phyloP scores from a whole-genome alignment of 1,284 basidiomycete species.

The Fereydounia khargensis region DNA sequence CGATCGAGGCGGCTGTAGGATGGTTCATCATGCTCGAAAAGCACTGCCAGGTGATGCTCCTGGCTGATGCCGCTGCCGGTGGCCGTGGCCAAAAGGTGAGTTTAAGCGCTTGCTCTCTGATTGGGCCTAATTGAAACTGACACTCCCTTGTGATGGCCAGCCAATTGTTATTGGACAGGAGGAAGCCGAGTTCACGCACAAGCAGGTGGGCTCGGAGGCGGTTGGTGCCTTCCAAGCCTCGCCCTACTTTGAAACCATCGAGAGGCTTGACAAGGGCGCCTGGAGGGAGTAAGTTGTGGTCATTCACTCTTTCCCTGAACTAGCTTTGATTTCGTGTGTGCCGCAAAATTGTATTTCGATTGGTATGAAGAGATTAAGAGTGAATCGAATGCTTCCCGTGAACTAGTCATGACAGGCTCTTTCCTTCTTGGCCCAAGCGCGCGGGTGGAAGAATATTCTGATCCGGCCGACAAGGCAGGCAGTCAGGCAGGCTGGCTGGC shows the following conservation, averaged over 20 bases:
- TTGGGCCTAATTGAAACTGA: neutral
- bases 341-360: too few relatives aligned
- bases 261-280: slow-evolving; percentile 37
- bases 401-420: too few relatives aligned
- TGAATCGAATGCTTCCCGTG: too few relatives aligned
- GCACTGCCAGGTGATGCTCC: slow-evolving; percentile 63
- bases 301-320: too few relatives aligned
- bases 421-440: too few relatives aligned
- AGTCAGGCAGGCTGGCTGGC: too few relatives aligned
- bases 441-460: too few relatives aligned
- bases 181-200: slow-evolving; percentile 46
- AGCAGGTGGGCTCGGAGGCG: slow-evolving; percentile 34
- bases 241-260: slow-evolving; percentile 46
- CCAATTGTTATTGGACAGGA: slow-evolving; percentile 42
- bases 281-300: slow-evolving; percentile 30
- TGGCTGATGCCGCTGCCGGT: slow-evolving; percentile 60
- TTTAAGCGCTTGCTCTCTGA: neutral
- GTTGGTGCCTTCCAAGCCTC: slow-evolving; percentile 45
- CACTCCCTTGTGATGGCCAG: neutral
- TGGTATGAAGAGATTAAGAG: too few relatives aligned
- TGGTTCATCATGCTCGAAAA: slow-evolving; percentile 59
- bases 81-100: slow-evolving; percentile 27
- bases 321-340: too few relatives aligned
- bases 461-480: too few relatives aligned
- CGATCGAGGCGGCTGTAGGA: slow-evolving; percentile 60